Base-by-base conservation (phyloP, 1,284 basidiomycete genomes). In the Puccinia triticina region DNA sequence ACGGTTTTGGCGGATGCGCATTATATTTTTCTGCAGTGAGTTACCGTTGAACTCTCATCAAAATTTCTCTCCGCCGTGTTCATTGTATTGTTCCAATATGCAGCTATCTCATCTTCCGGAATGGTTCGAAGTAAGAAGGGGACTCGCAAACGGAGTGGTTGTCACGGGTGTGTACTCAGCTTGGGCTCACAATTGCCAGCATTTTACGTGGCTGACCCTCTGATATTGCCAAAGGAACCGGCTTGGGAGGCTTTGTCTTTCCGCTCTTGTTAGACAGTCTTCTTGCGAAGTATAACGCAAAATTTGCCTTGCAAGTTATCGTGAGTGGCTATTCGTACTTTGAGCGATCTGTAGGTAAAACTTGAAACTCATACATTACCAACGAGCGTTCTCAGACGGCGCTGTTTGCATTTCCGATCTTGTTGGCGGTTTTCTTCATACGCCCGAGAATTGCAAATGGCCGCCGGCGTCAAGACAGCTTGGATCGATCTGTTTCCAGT, bases 81-180 rank as follows among this genome's bases (percentile, higher is more conserved):
- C n/a, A 10, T 1, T 46, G 40, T 46, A 46, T 26, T 55, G 50
- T 18, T 43, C 21, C n/a, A 4, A 2, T 34, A n/a, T 29, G 1
- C 32, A 82, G 72, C 40, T 82, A 23, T 74, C 80, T 48, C 64
- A 82, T 64, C 80, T 82, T 64, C 80, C 80, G 23, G 72, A 75
- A 66, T 82, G 72, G 72, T 82, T 75, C 43, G 55, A 59, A 12
- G 29, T 23, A 48, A 43, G 46, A 37, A 72, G 21, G 75, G 80
- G 72, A 18, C 50, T 82, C 5, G 80, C 80, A 26, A 82, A 66
- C 74, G 80, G 72, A n/a, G 29, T 82, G 2, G 80, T 82, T 43
- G 75, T 82, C 26, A 66, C 72, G 67, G 78, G 69, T 81, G 32
- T 26, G 32, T 69, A 4, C 18, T 72, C n/a, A n/a, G 40, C 3